Conservation (phyloP, 1,139 yeast genomes). For the Saccharomyces pastorianus region DNA sequence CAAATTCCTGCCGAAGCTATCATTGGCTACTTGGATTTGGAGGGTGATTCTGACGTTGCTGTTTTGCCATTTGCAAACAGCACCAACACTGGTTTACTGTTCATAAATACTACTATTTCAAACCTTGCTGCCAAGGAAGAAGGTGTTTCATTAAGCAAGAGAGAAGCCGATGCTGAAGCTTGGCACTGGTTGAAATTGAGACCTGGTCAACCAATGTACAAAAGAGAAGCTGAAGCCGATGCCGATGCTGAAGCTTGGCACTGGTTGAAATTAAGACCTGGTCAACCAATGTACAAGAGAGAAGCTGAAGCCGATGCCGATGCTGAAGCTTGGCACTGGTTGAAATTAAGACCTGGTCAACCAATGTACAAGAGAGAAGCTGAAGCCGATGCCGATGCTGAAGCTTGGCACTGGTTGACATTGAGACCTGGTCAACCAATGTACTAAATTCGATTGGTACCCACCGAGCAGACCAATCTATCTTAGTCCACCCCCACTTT, state of each 20-base stretch:
- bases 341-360: constrained; percentile 11
- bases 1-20: constrained; percentile 14
- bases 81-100: constrained; percentile 11
- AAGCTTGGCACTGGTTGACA: constrained; percentile 19
- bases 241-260: constrained; percentile 11
- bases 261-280: constrained; percentile 10
- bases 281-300: constrained; percentile 21
- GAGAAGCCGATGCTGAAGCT: constrained; percentile 8
- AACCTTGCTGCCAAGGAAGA: constrained; percentile 8
- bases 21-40: constrained; percentile 14
- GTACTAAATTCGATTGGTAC: constrained; percentile 1
- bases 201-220: constrained; percentile 14
- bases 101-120: constrained; percentile 15
- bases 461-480: not conserved
- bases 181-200: constrained; percentile 13
- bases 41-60: constrained; percentile 10
- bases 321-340: constrained; percentile 15
- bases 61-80: constrained; percentile 11
- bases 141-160: constrained; percentile 3
- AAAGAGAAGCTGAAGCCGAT: constrained; percentile 11
- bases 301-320: constrained; percentile 13
- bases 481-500: not conserved
- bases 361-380: constrained; percentile 17
- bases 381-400: constrained; percentile 6
- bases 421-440: constrained; percentile 13